A percentile compares a stretch with the other conserved stretches of the same genome.
Conservation (phyloP, 306 rosid genomes). For the Trifolium pratense region DNA sequence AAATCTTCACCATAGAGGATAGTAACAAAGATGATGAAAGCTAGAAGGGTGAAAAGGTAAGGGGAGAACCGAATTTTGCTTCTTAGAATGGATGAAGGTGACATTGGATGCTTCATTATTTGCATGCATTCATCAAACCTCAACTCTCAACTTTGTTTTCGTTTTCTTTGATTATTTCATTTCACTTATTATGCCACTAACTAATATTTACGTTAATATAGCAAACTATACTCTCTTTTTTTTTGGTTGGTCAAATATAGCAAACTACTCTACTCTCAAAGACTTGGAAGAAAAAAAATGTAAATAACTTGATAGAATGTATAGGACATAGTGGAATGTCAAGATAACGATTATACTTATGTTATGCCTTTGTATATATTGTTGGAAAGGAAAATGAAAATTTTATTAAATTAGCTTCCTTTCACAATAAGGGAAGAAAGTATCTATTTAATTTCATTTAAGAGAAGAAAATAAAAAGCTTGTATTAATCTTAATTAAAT, state of each 20-base stretch:
- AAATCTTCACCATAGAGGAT: conserved; percentile 74
- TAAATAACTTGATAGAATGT: not conserved
- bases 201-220: conserved; percentile 21
- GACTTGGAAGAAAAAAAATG: not conserved
- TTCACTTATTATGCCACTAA: not conserved
- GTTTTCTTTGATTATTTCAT: not conserved
- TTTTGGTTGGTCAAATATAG: conserved; percentile 1
- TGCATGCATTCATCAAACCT: conserved; percentile 40
- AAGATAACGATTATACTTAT: not conserved
- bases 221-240: not conserved
- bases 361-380: not conserved
- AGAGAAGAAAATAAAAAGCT: too few species aligned
- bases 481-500: too few species aligned
- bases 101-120: conserved; percentile 67
- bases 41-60: conserved; percentile 67
- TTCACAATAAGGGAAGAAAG: not conserved
- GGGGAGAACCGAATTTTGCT: conserved; percentile 73
- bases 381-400: not conserved
- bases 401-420: not conserved
- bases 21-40: conserved; percentile 74
- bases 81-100: conserved; percentile 55
- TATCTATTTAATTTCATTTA: too few species aligned
- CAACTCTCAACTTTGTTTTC: not conserved
- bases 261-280: not conserved
- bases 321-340: not conserved